A percentile compares a stretch with the other conserved stretches of the same genome.
phyloP scores from a whole-genome alignment of 441 rosid species.

The Jatropha multifida region DNA sequence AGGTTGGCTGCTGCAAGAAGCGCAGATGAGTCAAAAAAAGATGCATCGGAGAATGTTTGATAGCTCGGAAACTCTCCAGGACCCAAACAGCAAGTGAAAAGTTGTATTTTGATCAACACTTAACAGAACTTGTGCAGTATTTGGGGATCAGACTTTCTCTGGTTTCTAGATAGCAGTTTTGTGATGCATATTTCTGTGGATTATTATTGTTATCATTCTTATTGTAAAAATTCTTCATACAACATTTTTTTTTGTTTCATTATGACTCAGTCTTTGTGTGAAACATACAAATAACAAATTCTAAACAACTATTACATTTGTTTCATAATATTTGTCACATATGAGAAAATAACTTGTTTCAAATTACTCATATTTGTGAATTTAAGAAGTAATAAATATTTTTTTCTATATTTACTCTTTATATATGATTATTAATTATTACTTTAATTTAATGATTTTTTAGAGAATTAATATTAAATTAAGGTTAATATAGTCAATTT shows the following conservation, averaged over 20 bases:
- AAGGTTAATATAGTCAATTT: too few species aligned
- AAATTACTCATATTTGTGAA: too few species aligned
- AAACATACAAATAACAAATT: background rate
- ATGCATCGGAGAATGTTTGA: slow-evolving; percentile 67
- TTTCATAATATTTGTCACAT: too few species aligned
- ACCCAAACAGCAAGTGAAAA: background rate
- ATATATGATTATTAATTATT: too few species aligned
- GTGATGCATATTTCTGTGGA: slow-evolving; percentile 25
- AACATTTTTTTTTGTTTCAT: background rate
- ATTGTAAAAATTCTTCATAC: background rate
- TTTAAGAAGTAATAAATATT: too few species aligned
- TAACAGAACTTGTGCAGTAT: slow-evolving; percentile 28
- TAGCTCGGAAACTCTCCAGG: background rate
- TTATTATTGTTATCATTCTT: slow-evolving; percentile 16
- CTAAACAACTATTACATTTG: background rate
- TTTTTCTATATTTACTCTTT: too few species aligned
- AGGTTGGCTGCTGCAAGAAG: slow-evolving; percentile 50
- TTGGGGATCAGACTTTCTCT: slow-evolving; percentile 18
- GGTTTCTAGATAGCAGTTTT: slow-evolving; percentile 32
- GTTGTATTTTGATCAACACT: slow-evolving; percentile 16
- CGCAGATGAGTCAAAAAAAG: slow-evolving; percentile 53
- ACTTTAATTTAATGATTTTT: too few species aligned
- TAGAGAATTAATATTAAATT: too few species aligned
- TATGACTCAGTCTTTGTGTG: background rate
- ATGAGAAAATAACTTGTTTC: too few species aligned